A percentile compares a stretch with the other conserved stretches of the same genome.
These are phyloP conservation scores for Colletotrichum sp. DNA, from an alignment of 2,329 filamentous ascomycete species.

Conservation along the genomic window DNA sequence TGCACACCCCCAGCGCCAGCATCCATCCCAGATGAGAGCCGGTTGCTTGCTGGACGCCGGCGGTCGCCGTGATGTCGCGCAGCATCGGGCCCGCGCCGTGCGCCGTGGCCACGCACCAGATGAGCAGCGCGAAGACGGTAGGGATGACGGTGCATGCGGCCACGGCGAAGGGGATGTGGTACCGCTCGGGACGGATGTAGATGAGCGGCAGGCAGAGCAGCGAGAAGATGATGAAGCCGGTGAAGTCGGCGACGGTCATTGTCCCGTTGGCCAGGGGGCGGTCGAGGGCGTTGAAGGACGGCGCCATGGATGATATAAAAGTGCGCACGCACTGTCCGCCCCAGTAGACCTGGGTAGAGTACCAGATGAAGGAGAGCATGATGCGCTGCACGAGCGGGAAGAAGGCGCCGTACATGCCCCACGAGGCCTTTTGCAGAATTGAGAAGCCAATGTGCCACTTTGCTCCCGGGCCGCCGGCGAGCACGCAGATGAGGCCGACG, in stretches of 20 bases:
- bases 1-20: conserved; percentile 30
- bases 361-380: conserved; percentile 30
- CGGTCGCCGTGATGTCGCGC: conserved; percentile 23
- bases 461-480: conserved; percentile 29
- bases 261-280: conserved; percentile 21
- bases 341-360: conserved; percentile 29
- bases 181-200: conserved; percentile 29
- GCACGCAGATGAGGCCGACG: conserved; percentile 29
- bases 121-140: conserved; percentile 32
- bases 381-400: conserved; percentile 29
- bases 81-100: conserved; percentile 28
- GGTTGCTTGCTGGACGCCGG: conserved; percentile 24
- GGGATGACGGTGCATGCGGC: conserved; percentile 27
- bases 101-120: conserved; percentile 32
- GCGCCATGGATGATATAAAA: conserved; percentile 22
- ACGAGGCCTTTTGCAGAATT: conserved; percentile 28
- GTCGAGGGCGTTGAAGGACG: conserved; percentile 25
- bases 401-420: conserved; percentile 30
- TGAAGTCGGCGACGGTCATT: conserved; percentile 25
- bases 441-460: conserved; percentile 33
- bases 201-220: conserved; percentile 28
- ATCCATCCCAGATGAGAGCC: conserved; percentile 28
- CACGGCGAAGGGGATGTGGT: conserved; percentile 28
- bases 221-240: conserved; percentile 28
- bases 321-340: conserved; percentile 29